These are phyloP conservation scores for Rutidosis leptorrhynchoides DNA, from an alignment of 129 eudicot species.

Conservation along the genomic window DNA sequence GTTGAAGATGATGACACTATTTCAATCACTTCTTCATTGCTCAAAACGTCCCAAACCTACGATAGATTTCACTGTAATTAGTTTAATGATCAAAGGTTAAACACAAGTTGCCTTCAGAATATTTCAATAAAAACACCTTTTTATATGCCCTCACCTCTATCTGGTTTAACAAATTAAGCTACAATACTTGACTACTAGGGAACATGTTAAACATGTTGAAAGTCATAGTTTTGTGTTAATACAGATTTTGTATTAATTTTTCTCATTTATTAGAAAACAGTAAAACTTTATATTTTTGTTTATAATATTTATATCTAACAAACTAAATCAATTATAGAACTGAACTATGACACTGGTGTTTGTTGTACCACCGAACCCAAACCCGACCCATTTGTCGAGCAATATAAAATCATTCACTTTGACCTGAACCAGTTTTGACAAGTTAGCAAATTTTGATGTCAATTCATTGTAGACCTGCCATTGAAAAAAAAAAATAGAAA, in stretches of 20 bases:
- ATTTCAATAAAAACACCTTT: background rate
- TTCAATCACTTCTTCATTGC: slow-evolving; percentile 89
- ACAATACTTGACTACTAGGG: background rate
- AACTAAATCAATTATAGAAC: background rate
- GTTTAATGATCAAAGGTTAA: background rate
- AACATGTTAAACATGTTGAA: background rate
- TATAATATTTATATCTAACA: background rate
- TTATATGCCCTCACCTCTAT: background rate
- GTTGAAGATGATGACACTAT: slow-evolving; percentile 72
- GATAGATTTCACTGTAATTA: background rate
- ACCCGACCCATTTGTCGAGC: background rate
- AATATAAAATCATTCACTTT: background rate
- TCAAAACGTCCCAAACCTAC: slow-evolving; percentile 94
- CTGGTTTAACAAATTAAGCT: background rate
- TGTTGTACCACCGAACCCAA: background rate
- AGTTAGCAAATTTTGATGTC: background rate
- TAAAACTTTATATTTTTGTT: background rate
- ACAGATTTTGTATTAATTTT: background rate
- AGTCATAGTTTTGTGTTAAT: background rate
- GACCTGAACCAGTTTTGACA: background rate
- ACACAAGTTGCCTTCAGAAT: slow-evolving; percentile 2
- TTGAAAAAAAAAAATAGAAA: background rate
- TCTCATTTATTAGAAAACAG: background rate
- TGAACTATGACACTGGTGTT: background rate
- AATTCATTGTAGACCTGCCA: background rate